Conservation (phyloP, 179 eudicot species). For the Spergularia azorica region DNA sequence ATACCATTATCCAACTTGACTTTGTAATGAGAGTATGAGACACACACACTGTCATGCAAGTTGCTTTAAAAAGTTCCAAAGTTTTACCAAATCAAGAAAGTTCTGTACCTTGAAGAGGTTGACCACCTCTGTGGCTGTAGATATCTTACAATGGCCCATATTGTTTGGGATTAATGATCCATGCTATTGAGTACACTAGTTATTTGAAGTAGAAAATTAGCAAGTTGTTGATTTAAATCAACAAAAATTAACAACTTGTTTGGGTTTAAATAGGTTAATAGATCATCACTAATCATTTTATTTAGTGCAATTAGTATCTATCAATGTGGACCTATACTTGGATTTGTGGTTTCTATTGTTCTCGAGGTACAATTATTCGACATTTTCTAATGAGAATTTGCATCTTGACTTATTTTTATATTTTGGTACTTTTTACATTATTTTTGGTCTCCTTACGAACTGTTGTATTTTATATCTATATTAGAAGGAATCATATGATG, state of each 20-base stretch:
- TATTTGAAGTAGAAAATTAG: slow-evolving; percentile 6
- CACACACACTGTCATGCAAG: slow-evolving; percentile 32
- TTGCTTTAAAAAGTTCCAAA: slow-evolving; percentile 23
- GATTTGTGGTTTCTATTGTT: slow-evolving; percentile 20
- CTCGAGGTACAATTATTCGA: not conserved
- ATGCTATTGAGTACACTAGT: slow-evolving; percentile 22
- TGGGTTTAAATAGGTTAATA: not conserved
- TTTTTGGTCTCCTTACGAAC: not conserved
- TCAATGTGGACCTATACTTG: not conserved
- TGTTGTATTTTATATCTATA: no score
- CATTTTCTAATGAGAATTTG: no score
- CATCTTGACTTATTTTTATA: not conserved
- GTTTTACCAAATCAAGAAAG: slow-evolving; percentile 30
- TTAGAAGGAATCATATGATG: not conserved
- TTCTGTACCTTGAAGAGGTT: slow-evolving; percentile 26
- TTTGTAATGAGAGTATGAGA: slow-evolving; percentile 7
- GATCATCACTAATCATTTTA: not conserved
- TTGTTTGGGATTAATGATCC: slow-evolving; percentile 10
- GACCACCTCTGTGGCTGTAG: slow-evolving; percentile 31
- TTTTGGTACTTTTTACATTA: not conserved
- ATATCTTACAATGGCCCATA: slow-evolving; percentile 20
- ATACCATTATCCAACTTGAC: slow-evolving; percentile 29
- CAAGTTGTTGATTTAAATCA: slow-evolving; percentile 16
- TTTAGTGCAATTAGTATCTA: not conserved
- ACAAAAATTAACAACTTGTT: slow-evolving; percentile 17